Evolutionary conservation across 2,329 filamentous ascomycete species (phyloP).

Genomic region (Verticillium dahliae): DNA sequence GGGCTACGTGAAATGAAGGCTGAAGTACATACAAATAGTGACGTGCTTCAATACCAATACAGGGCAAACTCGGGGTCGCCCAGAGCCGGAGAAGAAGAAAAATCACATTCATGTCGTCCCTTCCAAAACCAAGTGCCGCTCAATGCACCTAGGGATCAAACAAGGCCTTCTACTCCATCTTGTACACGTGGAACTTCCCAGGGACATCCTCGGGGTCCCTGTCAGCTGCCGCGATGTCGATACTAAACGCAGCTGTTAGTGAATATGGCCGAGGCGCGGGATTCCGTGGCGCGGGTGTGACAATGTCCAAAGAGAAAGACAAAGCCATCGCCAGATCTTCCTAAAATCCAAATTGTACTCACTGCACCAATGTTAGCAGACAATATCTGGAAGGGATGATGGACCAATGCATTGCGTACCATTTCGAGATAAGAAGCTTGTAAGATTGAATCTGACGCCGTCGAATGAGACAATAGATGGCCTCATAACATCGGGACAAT

Average conservation of each 20-base stretch:
- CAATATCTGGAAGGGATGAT: not conserved
- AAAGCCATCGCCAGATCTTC: not conserved
- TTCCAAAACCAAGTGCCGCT: no score
- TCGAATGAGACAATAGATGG: not conserved
- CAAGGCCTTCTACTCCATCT: no score
- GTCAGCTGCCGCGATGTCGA: not conserved
- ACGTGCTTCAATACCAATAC: no score
- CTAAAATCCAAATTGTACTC: not conserved
- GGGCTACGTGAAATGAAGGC: no score
- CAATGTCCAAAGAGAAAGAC: not conserved
- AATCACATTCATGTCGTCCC: no score
- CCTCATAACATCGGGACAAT: not conserved
- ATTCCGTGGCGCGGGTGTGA: no score
- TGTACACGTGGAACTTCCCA: not conserved
- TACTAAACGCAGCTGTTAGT: not conserved
- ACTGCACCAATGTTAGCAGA: not conserved
- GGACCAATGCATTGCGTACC: not conserved
- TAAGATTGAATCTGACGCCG: not conserved
- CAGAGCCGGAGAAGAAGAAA: no score
- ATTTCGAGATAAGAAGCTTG: not conserved
- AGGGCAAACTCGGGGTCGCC: no score
- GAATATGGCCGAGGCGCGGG: not conserved
- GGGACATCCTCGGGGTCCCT: not conserved
- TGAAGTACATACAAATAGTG: no score
- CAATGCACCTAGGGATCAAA: no score